Percentiles rank a stretch among this genome's conserved stretches.
phyloP scores from a whole-genome alignment of 2,329 filamentous ascomycete genomes.

The Penicillium frequentans region DNA sequence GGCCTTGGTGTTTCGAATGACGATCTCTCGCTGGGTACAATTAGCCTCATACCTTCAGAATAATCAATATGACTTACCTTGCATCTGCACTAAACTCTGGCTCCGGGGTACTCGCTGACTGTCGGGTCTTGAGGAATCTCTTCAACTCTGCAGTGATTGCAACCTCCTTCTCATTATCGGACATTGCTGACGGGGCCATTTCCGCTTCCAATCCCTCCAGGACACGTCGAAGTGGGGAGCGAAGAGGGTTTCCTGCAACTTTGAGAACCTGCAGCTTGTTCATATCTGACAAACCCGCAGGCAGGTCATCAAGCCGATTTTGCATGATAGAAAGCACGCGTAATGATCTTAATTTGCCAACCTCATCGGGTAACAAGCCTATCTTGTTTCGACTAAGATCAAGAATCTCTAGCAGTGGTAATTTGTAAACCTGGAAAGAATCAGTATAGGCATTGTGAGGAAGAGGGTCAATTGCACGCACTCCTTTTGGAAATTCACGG shows the following conservation, averaged over 20 bases:
- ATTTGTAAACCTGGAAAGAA: conserved; percentile 70
- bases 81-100: conserved; percentile 49
- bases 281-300: conserved; percentile 84
- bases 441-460: conserved; percentile 9
- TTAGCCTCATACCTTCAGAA: not conserved
- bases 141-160: conserved; percentile 62
- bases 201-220: conserved; percentile 67
- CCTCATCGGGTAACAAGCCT: conserved; percentile 71
- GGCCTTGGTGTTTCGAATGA: conserved; percentile 72
- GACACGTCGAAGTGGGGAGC: conserved; percentile 72
- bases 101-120: conserved; percentile 38
- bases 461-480: conserved; percentile 42
- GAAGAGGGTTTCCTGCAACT: conserved; percentile 82
- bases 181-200: conserved; percentile 54
- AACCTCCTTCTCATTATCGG: conserved; percentile 61
- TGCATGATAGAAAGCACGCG: conserved; percentile 87
- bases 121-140: conserved; percentile 54
- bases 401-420: conserved; percentile 85
- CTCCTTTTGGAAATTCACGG: conserved; percentile 63
- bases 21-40: conserved; percentile 64
- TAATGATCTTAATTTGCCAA: conserved; percentile 76
- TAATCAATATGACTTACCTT: conserved; percentile 29
- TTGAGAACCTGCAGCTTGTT: conserved; percentile 84
- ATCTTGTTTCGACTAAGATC: conserved; percentile 90
- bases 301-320: conserved; percentile 82